Evolutionary conservation across 495 filamentous ascomycete species (phyloP).

Genomic region (Neurospora sp.): DNA sequence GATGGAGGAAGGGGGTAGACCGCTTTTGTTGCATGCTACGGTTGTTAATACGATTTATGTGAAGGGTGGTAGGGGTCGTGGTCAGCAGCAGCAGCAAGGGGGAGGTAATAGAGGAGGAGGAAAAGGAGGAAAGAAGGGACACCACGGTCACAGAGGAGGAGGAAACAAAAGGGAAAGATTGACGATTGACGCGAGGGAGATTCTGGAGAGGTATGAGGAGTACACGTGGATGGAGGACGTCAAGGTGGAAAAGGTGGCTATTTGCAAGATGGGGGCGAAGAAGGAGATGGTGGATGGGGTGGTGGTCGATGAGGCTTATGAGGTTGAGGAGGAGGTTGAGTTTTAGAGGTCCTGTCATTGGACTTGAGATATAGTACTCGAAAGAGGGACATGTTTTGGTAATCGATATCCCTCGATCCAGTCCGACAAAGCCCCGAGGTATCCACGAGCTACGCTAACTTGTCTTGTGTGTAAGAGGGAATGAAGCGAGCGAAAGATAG

Average conservation of each 20-base stretch:
- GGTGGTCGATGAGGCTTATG: constrained; percentile 35
- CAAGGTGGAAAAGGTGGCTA: constrained; percentile 50
- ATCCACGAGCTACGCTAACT: not conserved
- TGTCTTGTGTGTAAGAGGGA: not conserved
- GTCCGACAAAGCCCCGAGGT: not conserved
- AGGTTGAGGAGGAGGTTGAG: constrained; percentile 40
- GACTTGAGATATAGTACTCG: not conserved
- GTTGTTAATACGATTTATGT: constrained; percentile 83
- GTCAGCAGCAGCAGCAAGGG: not conserved
- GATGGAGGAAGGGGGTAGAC: constrained; percentile 42
- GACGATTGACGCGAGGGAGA: constrained; percentile 42
- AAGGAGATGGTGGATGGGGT: constrained; percentile 33
- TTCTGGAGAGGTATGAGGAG: constrained; percentile 42
- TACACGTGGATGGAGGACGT: constrained; percentile 54
- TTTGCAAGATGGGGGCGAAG: constrained; percentile 74
- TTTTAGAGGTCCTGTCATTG: constrained; percentile 6
- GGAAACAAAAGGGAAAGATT: constrained; percentile 18
- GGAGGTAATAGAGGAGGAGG: constrained; percentile 10
- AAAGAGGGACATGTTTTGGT: not conserved
- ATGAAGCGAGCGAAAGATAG: not conserved
- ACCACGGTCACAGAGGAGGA: constrained; percentile 8
- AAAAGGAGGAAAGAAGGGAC: constrained; percentile 22
- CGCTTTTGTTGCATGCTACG: constrained; percentile 75
- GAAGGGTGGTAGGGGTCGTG: constrained; percentile 21
- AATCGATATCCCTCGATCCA: not conserved